Evolutionary conservation across 495 filamentous ascomycete genomes (phyloP).

Genomic region (Clohesyomyces aquaticus): DNA sequence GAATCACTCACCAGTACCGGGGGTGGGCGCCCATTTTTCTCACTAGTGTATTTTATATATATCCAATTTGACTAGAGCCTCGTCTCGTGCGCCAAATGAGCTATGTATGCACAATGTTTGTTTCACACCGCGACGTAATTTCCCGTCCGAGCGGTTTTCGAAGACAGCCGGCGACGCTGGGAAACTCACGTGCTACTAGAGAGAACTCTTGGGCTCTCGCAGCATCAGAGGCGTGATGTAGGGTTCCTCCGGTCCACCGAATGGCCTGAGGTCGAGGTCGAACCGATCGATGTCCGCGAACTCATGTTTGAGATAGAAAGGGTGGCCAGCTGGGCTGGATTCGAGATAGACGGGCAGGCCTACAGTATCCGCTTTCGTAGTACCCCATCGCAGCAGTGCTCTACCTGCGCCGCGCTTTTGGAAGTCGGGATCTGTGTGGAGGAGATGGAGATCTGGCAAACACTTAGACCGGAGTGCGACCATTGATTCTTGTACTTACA

Average conservation of each 20-base stretch:
- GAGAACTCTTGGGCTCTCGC: conserved; percentile 6
- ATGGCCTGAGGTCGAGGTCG: conserved; percentile 11
- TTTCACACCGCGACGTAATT: no score
- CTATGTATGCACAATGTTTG: no score
- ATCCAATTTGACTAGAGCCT: no score
- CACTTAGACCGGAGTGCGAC: neutral
- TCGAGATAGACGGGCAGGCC: conserved; percentile 25
- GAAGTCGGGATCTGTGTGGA: conserved; percentile 20
- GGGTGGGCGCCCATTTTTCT: no score
- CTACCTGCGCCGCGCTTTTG: conserved; percentile 21
- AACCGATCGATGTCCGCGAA: conserved; percentile 20
- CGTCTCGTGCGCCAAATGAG: no score
- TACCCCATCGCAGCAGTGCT: conserved; percentile 20
- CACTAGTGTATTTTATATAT: no score
- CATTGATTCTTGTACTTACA: conserved; percentile 2
- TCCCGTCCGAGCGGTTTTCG: no score
- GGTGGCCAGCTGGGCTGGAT: neutral
- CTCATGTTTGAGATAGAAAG: conserved; percentile 24
- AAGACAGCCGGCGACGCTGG: no score
- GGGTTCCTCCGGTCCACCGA: neutral
- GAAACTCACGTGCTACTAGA: no score
- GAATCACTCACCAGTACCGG: no score
- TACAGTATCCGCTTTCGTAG: conserved; percentile 13
- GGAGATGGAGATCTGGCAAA: conserved; percentile 16
- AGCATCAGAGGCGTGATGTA: conserved; percentile 12